Evolutionary conservation across 495 filamentous ascomycete species (phyloP), one percentile per base, ranked within the genome.

Genomic region (Xanthoparmelia taractica): DNA sequence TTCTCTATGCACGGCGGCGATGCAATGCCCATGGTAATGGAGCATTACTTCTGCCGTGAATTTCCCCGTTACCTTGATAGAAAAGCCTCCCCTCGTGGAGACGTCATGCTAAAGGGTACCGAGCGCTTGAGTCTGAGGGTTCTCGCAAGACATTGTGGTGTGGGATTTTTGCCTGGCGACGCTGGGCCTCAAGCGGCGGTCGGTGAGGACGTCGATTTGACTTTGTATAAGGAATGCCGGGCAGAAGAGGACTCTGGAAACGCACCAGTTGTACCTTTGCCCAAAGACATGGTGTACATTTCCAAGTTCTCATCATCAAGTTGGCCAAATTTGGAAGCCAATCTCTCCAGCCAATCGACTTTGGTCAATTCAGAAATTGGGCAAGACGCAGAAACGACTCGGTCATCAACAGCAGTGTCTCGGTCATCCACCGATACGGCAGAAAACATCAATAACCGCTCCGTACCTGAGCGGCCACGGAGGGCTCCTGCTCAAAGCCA

Each of bases 241-340:
- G 78, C 82, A 12, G 89, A 92, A 73, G 87, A 91, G 69, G 80
- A 85, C 43, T 82, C 83, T 54, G 85, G 86, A 12, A 75, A 88
- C 38, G 87, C 84, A 13, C 89, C 88, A 3, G 71, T 82, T 6
- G 84, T 92, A 52, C 89, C 89, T 6, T 73, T 92, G 34, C 81
- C 84, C 0, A 79, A 82, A 52, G 84, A 85, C 43, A 79, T 85
- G 60, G 85, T 92, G 15, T 92, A 92, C 70, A 73, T 67, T 64
- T 81, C 67, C 31, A 62, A 65, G 17, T 58, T 63, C n/a, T n/a
- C 27, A 31, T 17, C 27, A 18, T 25, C 27, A 25, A 27, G 43
- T 33, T 59, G 38, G 27, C 27, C 40, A n/a, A 60, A 12, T 17
- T 5, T 36, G 34, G 37, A 40, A 40, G 8, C 25, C 25, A 31